These are phyloP conservation scores for Fusarium fujikuroi DNA, from an alignment of 2,329 filamentous ascomycete genomes.

Conservation along the genomic window DNA sequence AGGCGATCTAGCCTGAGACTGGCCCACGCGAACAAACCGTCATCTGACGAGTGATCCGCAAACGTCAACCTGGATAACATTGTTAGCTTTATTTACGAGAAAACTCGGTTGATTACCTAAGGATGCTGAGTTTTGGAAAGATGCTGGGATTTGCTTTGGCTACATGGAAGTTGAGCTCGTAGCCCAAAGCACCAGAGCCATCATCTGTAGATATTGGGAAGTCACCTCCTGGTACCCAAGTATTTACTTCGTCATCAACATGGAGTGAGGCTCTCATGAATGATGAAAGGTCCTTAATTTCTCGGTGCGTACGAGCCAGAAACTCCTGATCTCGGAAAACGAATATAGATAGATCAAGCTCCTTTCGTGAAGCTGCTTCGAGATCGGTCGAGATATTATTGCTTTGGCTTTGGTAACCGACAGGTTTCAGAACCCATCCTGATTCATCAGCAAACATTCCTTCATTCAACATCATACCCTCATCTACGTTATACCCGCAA, in stretches of 20 bases:
- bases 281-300: not conserved
- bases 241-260: not conserved
- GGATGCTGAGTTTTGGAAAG: not conserved
- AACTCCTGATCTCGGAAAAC: not conserved
- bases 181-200: not conserved
- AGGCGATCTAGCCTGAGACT: not conserved
- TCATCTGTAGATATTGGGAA: not conserved
- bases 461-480: not conserved
- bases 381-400: accelerated
- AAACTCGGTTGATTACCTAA: not conserved
- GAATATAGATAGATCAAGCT: accelerated
- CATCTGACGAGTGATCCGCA: too few species aligned
- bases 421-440: not conserved
- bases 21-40: not conserved
- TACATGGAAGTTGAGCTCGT: accelerated
- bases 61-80: not conserved
- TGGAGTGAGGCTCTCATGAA: not conserved
- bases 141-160: not conserved
- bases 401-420: accelerated
- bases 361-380: accelerated
- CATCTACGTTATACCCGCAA: accelerated
- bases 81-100: accelerated
- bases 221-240: too few species aligned
- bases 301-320: accelerated
- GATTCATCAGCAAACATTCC: not conserved